Conservation (phyloP, 805 yeast species). For the Kodamaea restingae region DNA sequence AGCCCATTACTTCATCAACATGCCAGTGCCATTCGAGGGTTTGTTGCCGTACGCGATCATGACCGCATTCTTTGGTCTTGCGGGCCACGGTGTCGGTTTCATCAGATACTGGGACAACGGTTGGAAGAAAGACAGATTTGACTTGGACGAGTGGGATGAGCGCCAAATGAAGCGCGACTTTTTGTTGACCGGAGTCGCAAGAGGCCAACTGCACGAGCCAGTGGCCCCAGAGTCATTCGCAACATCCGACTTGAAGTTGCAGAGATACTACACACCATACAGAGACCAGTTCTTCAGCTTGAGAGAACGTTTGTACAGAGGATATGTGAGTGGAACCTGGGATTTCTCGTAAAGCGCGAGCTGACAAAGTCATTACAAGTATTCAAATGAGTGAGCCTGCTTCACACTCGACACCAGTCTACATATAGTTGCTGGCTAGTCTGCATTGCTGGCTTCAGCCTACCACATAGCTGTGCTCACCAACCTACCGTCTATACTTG, state of each 20-base stretch:
- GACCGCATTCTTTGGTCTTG: constrained; percentile 43
- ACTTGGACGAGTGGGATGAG: constrained; percentile 42
- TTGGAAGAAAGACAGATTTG: constrained; percentile 44
- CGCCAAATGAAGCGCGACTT: constrained; percentile 65
- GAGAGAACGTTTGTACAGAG: constrained; percentile 46
- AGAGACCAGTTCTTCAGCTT: constrained; percentile 43
- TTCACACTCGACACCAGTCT: too few relatives aligned
- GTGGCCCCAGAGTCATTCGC: constrained; percentile 76
- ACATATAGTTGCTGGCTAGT: too few relatives aligned
- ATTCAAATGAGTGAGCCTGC: too few relatives aligned
- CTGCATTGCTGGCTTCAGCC: too few relatives aligned
- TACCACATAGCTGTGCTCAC: too few relatives aligned
- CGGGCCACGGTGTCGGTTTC: constrained; percentile 44
- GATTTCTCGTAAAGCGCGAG: constrained; percentile 30
- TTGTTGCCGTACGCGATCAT: constrained; percentile 43
- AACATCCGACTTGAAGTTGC: constrained; percentile 44
- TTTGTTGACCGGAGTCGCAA: constrained; percentile 66
- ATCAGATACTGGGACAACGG: constrained; percentile 48
- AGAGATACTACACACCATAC: constrained; percentile 45
- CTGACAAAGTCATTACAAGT: too few relatives aligned
- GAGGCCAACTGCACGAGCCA: constrained; percentile 65
- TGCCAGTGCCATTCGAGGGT: constrained; percentile 49
- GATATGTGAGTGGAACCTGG: constrained; percentile 44
- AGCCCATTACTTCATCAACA: constrained; percentile 13
- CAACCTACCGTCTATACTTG: too few relatives aligned